phyloP scores from a whole-genome alignment of 116 monocot genomes.

The Dioscorea cayenensis region DNA sequence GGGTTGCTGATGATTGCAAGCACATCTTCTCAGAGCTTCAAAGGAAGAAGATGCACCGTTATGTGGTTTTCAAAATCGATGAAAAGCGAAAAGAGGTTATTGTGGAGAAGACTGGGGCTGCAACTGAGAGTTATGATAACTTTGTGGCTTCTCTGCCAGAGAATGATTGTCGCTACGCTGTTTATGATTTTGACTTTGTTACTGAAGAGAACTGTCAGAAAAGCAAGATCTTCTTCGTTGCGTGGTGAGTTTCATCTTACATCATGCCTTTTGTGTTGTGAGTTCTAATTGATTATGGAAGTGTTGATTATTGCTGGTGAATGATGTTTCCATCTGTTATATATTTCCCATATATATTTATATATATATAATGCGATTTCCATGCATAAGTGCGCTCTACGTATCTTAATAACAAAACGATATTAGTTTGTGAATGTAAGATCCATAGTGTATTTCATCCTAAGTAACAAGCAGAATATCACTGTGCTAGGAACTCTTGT shows the following conservation, averaged over 20 bases:
- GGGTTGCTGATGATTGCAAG: slow-evolving; percentile 10
- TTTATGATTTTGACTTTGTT: slow-evolving; percentile 11
- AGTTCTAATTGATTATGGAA: no score
- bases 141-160: slow-evolving; percentile 7
- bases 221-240: slow-evolving; percentile 12
- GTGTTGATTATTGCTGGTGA: no score
- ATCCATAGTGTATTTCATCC: no score
- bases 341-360: no score
- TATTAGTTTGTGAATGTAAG: no score
- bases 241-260: slow-evolving; percentile 1
- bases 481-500: no score
- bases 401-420: no score
- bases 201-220: slow-evolving; percentile 12
- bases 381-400: no score
- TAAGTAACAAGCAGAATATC: no score
- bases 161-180: slow-evolving; percentile 5
- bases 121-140: slow-evolving; percentile 4
- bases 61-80: slow-evolving; percentile 12
- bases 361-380: no score
- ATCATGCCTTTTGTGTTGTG: background rate
- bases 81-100: slow-evolving; percentile 9
- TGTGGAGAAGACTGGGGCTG: slow-evolving; percentile 9
- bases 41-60: slow-evolving; percentile 10
- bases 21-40: slow-evolving; percentile 6
- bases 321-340: no score